phyloP scores from a whole-genome alignment of 73 alveolate genomes.

The Paramecium tetraurelia region DNA sequence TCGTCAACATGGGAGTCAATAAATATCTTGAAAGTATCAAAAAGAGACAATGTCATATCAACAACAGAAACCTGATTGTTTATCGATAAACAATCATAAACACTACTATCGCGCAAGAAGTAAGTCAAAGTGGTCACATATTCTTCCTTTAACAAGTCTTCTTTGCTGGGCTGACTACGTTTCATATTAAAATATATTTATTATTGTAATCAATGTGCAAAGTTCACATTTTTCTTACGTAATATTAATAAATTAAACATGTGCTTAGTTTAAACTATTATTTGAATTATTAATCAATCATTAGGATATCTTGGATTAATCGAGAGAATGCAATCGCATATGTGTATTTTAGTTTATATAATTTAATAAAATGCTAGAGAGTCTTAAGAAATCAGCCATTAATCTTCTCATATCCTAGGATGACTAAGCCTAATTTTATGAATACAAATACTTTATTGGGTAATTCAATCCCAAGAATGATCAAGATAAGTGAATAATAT shows the following conservation, averaged over 20 bases:
- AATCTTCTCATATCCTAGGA: neutral
- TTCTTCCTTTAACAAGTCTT: neutral
- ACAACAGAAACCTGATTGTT: slow-evolving; percentile 36
- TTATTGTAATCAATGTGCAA: neutral
- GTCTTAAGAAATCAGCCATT: neutral
- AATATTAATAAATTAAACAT: too few relatives aligned
- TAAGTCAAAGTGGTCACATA: neutral
- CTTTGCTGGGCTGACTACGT: slow-evolving; percentile 5
- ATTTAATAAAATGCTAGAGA: neutral
- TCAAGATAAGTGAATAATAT: neutral
- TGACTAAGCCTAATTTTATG: slow-evolving; percentile 11
- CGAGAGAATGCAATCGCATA: too few relatives aligned
- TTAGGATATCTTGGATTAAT: too few relatives aligned
- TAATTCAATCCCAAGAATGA: neutral
- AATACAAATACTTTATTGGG: neutral
- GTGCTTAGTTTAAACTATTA: too few relatives aligned
- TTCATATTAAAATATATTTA: neutral
- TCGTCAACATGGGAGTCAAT: slow-evolving; percentile 28
- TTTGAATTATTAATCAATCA: too few relatives aligned
- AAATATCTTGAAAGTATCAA: slow-evolving; percentile 9
- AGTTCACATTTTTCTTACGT: neutral
- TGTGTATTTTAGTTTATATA: neutral
- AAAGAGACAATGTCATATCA: slow-evolving; percentile 15
- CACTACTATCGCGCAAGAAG: neutral
- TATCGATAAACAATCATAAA: slow-evolving; percentile 35